Percentiles rank a stretch among this genome's conserved stretches.
These are phyloP conservation scores for Curvularia sp. DNA, from an alignment of 2,329 filamentous ascomycete genomes.

Conservation along the genomic window DNA sequence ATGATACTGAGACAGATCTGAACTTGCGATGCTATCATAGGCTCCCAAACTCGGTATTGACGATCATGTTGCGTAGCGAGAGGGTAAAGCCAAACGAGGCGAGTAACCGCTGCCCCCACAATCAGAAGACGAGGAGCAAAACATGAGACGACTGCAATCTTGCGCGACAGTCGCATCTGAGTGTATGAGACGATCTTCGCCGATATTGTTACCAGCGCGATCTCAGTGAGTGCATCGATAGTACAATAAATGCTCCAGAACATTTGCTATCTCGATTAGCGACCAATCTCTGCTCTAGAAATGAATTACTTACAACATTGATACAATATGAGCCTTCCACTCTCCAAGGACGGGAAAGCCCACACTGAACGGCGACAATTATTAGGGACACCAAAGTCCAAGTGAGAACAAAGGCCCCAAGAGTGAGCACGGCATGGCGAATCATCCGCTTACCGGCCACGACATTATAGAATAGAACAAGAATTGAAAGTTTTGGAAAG, in stretches of 20 bases:
- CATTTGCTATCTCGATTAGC: conserved; percentile 33
- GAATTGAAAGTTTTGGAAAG: conserved; percentile 42
- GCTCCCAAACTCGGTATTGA: conserved; percentile 39
- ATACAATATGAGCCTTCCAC: conserved; percentile 36
- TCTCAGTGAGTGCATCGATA: conserved; percentile 42
- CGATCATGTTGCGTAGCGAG: conserved; percentile 36
- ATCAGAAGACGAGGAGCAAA: conserved; percentile 44
- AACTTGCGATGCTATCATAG: conserved; percentile 36
- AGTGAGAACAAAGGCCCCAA: conserved; percentile 32
- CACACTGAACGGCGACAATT: conserved; percentile 41
- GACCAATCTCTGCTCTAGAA: conserved; percentile 1
- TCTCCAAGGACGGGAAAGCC: conserved; percentile 42
- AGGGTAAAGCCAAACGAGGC: conserved; percentile 42
- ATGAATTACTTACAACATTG: conserved; percentile 33
- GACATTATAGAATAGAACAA: conserved; percentile 37
- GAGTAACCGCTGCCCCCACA: conserved; percentile 33
- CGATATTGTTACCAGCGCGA: conserved; percentile 41
- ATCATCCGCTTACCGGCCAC: conserved; percentile 28
- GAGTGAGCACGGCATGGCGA: conserved; percentile 28
- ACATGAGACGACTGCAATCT: conserved; percentile 40
- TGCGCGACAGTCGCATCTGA: conserved; percentile 31
- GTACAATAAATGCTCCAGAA: conserved; percentile 48
- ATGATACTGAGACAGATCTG: conserved; percentile 41
- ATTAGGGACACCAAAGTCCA: conserved; percentile 40
- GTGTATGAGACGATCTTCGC: conserved; percentile 41